Conservation (phyloP, 495 filamentous ascomycete genomes). For the Talaromyces adpressus region DNA sequence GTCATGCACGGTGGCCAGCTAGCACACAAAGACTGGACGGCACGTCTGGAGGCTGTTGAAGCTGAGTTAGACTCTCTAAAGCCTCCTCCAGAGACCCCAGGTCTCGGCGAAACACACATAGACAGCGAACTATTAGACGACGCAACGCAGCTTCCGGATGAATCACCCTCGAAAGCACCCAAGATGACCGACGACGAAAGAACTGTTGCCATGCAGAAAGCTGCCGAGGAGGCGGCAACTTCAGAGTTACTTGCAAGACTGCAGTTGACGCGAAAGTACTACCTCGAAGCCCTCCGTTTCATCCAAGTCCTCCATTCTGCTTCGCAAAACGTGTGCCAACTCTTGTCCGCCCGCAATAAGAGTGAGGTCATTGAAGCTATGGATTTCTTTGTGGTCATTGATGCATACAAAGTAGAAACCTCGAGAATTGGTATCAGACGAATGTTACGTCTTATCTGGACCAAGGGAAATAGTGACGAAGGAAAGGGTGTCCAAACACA, state of each 20-base stretch:
- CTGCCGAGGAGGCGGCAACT: conserved; percentile 62
- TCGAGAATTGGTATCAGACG: conserved; percentile 81
- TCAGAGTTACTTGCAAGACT: conserved; percentile 79
- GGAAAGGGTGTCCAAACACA: conserved; percentile 97
- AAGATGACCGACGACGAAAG: conserved; percentile 54
- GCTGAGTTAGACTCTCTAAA: conserved; percentile 73
- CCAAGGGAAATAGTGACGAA: conserved; percentile 97
- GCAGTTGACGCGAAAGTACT: conserved; percentile 83
- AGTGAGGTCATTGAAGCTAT: conserved; percentile 97
- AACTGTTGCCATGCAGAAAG: conserved; percentile 49
- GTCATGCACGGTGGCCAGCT: conserved; percentile 87
- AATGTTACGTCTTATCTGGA: conserved; percentile 98
- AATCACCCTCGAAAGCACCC: conserved; percentile 54
- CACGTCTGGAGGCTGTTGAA: conserved; percentile 71
- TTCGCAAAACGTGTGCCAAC: conserved; percentile 69
- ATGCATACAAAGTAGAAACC: conserved; percentile 91
- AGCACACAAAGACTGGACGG: conserved; percentile 74
- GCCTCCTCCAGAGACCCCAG: conserved; percentile 70
- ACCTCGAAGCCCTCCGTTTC: conserved; percentile 84
- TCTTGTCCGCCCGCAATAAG: conserved; percentile 91
- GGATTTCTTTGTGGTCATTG: conserved; percentile 92
- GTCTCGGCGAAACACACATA: conserved; percentile 56
- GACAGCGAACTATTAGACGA: conserved; percentile 82
- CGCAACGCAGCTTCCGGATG: conserved; percentile 70
- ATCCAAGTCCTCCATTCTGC: conserved; percentile 87